phyloP scores from a whole-genome alignment of 1,284 basidiomycete species.

The Rhodotorula sp. region DNA sequence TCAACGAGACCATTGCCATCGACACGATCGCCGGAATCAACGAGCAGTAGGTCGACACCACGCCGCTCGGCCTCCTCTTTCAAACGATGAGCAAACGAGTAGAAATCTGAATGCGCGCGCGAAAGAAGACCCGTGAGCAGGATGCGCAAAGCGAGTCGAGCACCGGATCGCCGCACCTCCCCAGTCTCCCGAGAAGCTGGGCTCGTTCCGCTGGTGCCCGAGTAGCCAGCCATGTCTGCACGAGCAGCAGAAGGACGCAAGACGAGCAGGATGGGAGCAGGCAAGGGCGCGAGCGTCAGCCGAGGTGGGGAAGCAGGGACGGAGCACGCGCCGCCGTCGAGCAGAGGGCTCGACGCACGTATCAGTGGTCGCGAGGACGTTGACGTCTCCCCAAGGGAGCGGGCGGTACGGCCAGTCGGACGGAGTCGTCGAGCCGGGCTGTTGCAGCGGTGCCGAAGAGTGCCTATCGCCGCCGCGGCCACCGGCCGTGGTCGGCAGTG shows the following conservation, averaged over 20 bases:
- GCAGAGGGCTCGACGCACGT: conserved; percentile 19
- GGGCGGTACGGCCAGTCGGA: conserved; percentile 36
- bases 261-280: background rate
- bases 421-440: conserved; percentile 29
- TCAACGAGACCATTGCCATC: conserved; percentile 48
- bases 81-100: conserved; percentile 41
- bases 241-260: no score
- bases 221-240: conserved; percentile 46
- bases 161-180: conserved; percentile 1
- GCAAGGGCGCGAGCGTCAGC: background rate
- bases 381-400: conserved; percentile 45
- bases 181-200: conserved; percentile 44
- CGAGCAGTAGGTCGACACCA: conserved; percentile 45
- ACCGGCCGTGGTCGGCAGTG: background rate
- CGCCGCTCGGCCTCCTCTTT: conserved; percentile 35
- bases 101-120: conserved; percentile 30
- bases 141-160: background rate
- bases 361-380: conserved; percentile 42
- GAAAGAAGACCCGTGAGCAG: background rate
- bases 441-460: conserved; percentile 7
- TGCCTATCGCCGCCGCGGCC: background rate
- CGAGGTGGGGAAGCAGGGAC: background rate
- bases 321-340: no score
- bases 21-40: conserved; percentile 45
- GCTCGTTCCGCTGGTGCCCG: conserved; percentile 44